A percentile compares a stretch with the other conserved stretches of the same genome.
Conservation (phyloP, 352 stramenopile genomes). For the Globisporangium perplexum region DNA sequence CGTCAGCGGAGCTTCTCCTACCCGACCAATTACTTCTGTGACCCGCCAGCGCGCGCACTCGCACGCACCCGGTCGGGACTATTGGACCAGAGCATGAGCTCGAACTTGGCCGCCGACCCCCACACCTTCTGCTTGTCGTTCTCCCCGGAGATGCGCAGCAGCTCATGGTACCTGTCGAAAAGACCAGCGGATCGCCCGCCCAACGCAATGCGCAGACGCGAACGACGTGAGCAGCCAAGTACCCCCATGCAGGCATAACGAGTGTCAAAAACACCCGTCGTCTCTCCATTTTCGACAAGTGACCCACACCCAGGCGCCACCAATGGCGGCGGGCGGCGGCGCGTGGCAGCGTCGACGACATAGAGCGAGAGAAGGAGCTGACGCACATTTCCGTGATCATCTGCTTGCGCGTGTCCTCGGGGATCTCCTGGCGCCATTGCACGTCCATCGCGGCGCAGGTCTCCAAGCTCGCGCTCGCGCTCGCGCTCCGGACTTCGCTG, state of each 20-base stretch:
- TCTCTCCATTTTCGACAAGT: neutral
- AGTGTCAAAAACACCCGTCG: neutral
- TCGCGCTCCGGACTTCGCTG: neutral
- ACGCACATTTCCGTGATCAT: slow-evolving; percentile 88
- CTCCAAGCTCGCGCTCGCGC: neutral
- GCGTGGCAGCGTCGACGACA: too few species aligned
- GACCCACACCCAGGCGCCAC: too few species aligned
- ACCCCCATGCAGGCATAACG: too few species aligned
- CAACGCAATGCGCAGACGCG: neutral
- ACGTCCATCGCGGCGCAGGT: slow-evolving; percentile 27
- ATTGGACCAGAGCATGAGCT: slow-evolving; percentile 83
- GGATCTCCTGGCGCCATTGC: slow-evolving; percentile 74
- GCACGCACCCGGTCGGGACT: slow-evolving; percentile 51
- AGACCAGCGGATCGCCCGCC: neutral
- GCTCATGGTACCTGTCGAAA: slow-evolving; percentile 66
- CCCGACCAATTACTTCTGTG: neutral
- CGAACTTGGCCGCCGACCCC: slow-evolving; percentile 81
- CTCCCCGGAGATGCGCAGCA: slow-evolving; percentile 76
- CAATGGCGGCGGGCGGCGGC: neutral
- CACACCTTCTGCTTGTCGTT: slow-evolving; percentile 84
- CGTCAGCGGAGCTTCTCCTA: neutral
- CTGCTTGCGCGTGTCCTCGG: slow-evolving; percentile 77
- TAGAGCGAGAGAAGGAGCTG: neutral
- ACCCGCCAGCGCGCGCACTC: neutral
- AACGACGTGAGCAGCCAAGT: neutral